Conservation (phyloP, 1,284 basidiomycete species). For the Ganoderma resinaceum region DNA sequence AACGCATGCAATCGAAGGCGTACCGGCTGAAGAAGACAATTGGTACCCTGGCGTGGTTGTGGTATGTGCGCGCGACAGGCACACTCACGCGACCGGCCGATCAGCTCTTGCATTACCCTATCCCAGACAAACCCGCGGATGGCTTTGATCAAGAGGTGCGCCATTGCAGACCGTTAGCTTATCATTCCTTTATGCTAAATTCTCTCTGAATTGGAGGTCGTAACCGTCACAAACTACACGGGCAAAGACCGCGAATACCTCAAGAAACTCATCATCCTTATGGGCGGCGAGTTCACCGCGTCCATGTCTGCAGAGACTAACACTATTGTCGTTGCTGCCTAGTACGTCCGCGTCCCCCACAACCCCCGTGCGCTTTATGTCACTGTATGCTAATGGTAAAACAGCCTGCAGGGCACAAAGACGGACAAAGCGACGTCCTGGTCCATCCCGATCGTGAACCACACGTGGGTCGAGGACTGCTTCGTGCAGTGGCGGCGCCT, state of each 20-base stretch:
- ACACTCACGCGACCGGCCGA: constrained; percentile 71
- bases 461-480: constrained; percentile 90
- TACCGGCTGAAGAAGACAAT: constrained; percentile 66
- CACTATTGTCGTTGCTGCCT: constrained; percentile 84
- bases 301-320: constrained; percentile 75
- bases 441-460: constrained; percentile 88
- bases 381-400: not conserved
- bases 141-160: constrained; percentile 49
- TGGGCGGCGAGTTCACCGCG: constrained; percentile 84
- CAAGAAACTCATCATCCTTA: constrained; percentile 77
- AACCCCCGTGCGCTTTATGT: not conserved
- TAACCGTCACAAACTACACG: constrained; percentile 90
- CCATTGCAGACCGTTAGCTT: not conserved
- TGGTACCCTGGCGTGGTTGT: constrained; percentile 84
- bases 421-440: constrained; percentile 77
- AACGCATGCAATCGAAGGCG: constrained; percentile 52
- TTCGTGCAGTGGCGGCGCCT: constrained; percentile 80
- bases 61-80: constrained; percentile 74
- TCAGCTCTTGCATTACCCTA: constrained; percentile 65
- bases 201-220: constrained; percentile 50
- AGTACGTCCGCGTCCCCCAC: constrained; percentile 50
- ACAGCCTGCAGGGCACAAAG: constrained; percentile 76
- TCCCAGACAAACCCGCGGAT: constrained; percentile 49
- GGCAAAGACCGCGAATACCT: constrained; percentile 86
- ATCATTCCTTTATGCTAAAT: not conserved